Base-by-base conservation (phyloP, 768 basidiomycete species). In the Saitozyma podzolica region DNA sequence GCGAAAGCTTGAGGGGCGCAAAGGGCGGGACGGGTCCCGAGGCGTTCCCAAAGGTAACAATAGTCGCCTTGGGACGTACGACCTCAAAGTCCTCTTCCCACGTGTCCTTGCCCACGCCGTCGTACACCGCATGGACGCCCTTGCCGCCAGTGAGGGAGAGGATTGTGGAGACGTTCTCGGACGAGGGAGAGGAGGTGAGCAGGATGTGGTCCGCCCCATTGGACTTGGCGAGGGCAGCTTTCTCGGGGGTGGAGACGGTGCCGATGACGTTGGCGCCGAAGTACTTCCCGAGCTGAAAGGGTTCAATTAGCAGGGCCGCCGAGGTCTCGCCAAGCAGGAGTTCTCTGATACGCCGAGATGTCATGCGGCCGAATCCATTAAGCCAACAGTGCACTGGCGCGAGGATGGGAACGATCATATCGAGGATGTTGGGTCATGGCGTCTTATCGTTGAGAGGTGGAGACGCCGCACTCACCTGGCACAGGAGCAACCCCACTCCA, bases 21-120 rank as follows among this genome's bases (percentile, higher is more conserved):
- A 96, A 87, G 0, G 90, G 88, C 41, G 85, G 85, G 1, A 90
- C 88, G 9, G 88, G 58, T 9, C 73, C 68, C 45, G 92, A 94
- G 0, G 95, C 91, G 69, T 96, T 97, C 0, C 95, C 95, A 56
- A 92, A 85, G 7, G 87, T 88, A 13, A 95, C 90, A 42, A 96
- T 84, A 0, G 93, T 96, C 2, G 91, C 93, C 77, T 94, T 96
- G 47, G 91, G 84, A 69, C 86, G 85, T 67, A 90, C 83, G 79
- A 92, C 82, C 77, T 88, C 85, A 80, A 94, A 90, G 81, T 93
- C 83, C 62, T 84, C 83, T 63, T 90, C 89, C 74, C 89, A 94
- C 85, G 93, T 96, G 77, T 91, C 89, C 81, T 89, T 94, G 0
- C 95, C 95, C n/a, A 98, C 92, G 40, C 95, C 94, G 71, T 98